These are phyloP conservation scores for Erigeron canadensis DNA, from an alignment of 129 eudicot genomes.

Conservation along the genomic window DNA sequence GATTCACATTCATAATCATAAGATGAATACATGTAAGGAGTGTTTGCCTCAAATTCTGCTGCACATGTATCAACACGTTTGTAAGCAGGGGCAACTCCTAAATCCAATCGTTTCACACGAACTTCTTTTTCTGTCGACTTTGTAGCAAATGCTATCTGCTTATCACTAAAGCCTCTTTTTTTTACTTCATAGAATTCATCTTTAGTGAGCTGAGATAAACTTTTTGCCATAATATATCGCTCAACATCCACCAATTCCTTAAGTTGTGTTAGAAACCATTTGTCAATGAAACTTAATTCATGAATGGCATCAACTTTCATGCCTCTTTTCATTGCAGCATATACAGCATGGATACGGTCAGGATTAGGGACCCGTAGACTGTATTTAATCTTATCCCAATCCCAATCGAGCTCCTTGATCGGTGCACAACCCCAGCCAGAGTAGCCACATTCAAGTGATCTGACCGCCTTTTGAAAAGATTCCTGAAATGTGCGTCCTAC, in stretches of 20 bases:
- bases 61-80: slow-evolving; percentile 98
- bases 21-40: slow-evolving; percentile 95
- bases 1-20: slow-evolving; percentile 77
- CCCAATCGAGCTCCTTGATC: slow-evolving; percentile 87
- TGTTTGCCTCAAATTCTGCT: slow-evolving; percentile 94
- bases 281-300: slow-evolving; percentile 70
- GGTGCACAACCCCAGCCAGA: slow-evolving; percentile 97
- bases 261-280: slow-evolving; percentile 92
- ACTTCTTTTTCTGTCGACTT: slow-evolving; percentile 68
- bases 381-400: slow-evolving; percentile 84
- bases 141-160: slow-evolving; percentile 83
- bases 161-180: slow-evolving; percentile 92
- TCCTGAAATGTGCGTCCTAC: slow-evolving; percentile 97
- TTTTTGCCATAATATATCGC: slow-evolving; percentile 57
- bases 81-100: slow-evolving; percentile 84
- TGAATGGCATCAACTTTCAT: slow-evolving; percentile 84
- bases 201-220: slow-evolving; percentile 52
- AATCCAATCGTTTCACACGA: slow-evolving; percentile 59
- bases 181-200: slow-evolving; percentile 83
- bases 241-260: slow-evolving; percentile 87
- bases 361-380: slow-evolving; percentile 84
- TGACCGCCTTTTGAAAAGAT: slow-evolving; percentile 89
- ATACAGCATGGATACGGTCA: slow-evolving; percentile 84
- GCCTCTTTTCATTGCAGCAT: slow-evolving; percentile 90
- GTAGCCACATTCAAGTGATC: slow-evolving; percentile 83